These are phyloP conservation scores for Phytophthora niederhauseri DNA, from an alignment of 352 stramenopile genomes.

Conservation along the genomic window DNA sequence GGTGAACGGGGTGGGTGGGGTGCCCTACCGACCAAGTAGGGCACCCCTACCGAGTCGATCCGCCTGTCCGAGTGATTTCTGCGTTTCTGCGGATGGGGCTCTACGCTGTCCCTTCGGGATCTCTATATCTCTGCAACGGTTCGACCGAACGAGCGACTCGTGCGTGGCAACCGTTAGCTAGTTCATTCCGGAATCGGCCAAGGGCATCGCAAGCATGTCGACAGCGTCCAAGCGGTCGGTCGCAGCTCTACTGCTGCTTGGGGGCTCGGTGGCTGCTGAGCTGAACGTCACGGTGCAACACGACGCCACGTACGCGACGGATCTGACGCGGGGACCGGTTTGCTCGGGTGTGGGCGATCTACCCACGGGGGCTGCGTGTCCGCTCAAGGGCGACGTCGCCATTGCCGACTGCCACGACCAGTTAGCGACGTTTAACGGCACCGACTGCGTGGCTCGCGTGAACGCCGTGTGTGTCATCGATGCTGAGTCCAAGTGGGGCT, in stretches of 20 bases:
- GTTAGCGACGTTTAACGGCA: slow-evolving; percentile 46
- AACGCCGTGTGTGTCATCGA: slow-evolving; percentile 37
- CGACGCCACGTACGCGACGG: slow-evolving; percentile 57
- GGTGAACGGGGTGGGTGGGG: too few relatives aligned
- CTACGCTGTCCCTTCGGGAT: slow-evolving; percentile 16
- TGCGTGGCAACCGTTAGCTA: not conserved
- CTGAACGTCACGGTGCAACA: slow-evolving; percentile 21
- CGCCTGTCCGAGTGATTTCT: slow-evolving; percentile 8
- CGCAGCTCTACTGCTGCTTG: not conserved
- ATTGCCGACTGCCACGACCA: slow-evolving; percentile 42
- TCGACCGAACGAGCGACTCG: not conserved
- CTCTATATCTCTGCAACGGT: slow-evolving; percentile 15
- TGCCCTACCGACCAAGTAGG: not conserved
- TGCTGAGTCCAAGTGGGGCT: slow-evolving; percentile 34
- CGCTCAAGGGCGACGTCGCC: slow-evolving; percentile 42
- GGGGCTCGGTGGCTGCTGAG: slow-evolving; percentile 7
- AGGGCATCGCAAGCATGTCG: slow-evolving; percentile 1
- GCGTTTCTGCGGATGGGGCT: not conserved
- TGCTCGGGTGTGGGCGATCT: slow-evolving; percentile 46
- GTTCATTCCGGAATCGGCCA: slow-evolving; percentile 16
- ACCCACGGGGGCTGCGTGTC: slow-evolving; percentile 44
- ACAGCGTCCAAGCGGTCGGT: slow-evolving; percentile 4
- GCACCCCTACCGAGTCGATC: too few relatives aligned
- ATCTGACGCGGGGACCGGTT: slow-evolving; percentile 28
- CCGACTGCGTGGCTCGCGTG: slow-evolving; percentile 37